phyloP scores from a whole-genome alignment of 305 asterid genomes.

The Rubia occidens region DNA sequence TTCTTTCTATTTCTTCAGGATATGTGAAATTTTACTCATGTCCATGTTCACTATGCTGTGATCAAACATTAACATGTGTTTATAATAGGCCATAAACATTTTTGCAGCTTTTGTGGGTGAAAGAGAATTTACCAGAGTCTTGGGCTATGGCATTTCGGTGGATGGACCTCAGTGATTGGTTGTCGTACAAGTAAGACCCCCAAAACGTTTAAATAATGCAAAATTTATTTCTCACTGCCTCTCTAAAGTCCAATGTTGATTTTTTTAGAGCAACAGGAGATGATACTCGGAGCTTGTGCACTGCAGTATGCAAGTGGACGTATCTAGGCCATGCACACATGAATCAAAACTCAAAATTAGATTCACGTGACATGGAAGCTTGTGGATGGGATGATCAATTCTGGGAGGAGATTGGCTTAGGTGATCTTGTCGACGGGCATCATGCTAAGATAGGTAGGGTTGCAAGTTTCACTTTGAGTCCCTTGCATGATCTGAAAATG shows the following conservation, averaged over 20 bases:
- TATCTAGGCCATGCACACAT: conserved; percentile 97
- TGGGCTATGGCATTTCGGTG: conserved; percentile 93
- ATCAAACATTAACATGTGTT: not conserved
- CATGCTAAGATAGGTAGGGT: conserved; percentile 85
- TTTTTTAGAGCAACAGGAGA: conserved; percentile 88
- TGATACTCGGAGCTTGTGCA: conserved; percentile 95
- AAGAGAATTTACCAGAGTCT: conserved; percentile 80
- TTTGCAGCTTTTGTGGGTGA: conserved; percentile 91
- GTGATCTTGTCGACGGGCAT: conserved; percentile 88
- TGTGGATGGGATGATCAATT: conserved; percentile 99
- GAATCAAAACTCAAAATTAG: conserved; percentile 66
- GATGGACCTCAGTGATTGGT: conserved; percentile 99
- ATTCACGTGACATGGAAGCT: conserved; percentile 79
- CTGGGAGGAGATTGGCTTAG: conserved; percentile 94
- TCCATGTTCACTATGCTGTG: not conserved
- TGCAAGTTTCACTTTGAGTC: conserved; percentile 7
- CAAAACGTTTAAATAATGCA: not conserved
- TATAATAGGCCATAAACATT: not conserved
- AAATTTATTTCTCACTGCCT: conserved; percentile 9
- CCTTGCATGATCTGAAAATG: not conserved
- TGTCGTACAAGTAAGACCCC: conserved; percentile 68
- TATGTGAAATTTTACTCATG: not conserved
- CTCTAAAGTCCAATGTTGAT: conserved; percentile 2
- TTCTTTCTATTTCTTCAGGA: not conserved
- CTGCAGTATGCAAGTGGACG: conserved; percentile 97